phyloP scores from a whole-genome alignment of 78 protist genomes.

The Dictyostelium purpureum region DNA sequence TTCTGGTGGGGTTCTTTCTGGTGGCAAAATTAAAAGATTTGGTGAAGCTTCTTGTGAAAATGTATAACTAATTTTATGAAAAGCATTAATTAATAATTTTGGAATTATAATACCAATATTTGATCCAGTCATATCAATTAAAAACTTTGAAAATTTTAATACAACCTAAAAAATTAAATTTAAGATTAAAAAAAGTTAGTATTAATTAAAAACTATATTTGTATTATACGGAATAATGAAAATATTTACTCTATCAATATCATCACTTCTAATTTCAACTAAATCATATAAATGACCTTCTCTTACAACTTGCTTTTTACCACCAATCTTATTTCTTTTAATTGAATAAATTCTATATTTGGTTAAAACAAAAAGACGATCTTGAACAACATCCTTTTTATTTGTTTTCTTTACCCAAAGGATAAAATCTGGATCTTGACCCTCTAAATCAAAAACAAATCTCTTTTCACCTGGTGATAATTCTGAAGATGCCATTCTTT shows the following conservation, averaged over 20 bases:
- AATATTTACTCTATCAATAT: constrained; percentile 34
- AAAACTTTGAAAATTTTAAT: constrained; percentile 40
- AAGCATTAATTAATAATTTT: constrained; percentile 57
- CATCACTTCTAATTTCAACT: constrained; percentile 71
- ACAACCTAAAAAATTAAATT: neutral
- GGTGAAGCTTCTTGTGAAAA: constrained; percentile 68
- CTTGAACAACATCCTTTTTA: constrained; percentile 70
- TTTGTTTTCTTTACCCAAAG: constrained; percentile 73
- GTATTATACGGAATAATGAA: neutral
- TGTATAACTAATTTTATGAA: constrained; percentile 73
- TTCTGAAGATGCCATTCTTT: constrained; percentile 34
- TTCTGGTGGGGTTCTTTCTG: constrained; percentile 65
- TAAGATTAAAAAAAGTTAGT: too few species aligned
- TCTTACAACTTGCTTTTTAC: constrained; percentile 55
- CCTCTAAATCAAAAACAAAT: constrained; percentile 68
- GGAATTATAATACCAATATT: constrained; percentile 57
- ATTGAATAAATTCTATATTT: constrained; percentile 58
- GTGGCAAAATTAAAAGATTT: constrained; percentile 43
- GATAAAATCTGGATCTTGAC: constrained; percentile 63
- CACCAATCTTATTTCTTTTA: constrained; percentile 59
- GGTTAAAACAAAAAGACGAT: constrained; percentile 70
- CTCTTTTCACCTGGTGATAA: constrained; percentile 59
- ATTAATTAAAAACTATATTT: neutral
- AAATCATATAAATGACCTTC: constrained; percentile 71
- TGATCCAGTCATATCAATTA: constrained; percentile 50